Percentiles rank a stretch among this genome's conserved stretches.
phyloP scores from a whole-genome alignment of 345 rosid genomes.

The Lumnitzera littorea region DNA sequence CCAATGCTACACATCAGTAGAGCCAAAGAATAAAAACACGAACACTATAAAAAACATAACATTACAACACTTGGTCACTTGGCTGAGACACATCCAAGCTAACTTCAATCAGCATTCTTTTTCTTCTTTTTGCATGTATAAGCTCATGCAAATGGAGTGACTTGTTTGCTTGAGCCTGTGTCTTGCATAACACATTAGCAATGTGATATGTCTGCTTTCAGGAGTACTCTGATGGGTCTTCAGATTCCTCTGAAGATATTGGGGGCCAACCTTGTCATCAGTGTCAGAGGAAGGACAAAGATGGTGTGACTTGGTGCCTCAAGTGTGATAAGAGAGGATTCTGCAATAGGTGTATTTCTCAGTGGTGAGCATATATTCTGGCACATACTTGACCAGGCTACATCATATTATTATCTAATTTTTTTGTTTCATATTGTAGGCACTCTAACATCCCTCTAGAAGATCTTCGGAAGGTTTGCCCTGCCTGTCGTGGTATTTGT shows the following conservation, averaged over 20 bases:
- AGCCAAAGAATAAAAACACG: no score
- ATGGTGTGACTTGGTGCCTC: conserved; percentile 62
- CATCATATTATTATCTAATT: conserved; percentile 5
- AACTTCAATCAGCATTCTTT: no score
- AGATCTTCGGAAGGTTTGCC: conserved; percentile 83
- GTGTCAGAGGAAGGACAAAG: conserved; percentile 58
- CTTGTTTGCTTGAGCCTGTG: no score
- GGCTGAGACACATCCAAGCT: no score
- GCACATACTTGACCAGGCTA: conserved; percentile 3
- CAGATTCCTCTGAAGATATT: conserved; percentile 61
- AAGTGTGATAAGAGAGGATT: conserved; percentile 84
- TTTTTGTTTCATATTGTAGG: conserved; percentile 31
- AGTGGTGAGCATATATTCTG: conserved; percentile 46
- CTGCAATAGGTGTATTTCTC: conserved; percentile 65
- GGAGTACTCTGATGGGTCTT: conserved; percentile 68
- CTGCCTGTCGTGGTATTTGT: conserved; percentile 93
- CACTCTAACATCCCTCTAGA: conserved; percentile 55
- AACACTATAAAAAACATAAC: no score
- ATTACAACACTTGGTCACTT: no score
- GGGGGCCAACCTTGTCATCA: conserved; percentile 82
- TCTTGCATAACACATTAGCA: neutral
- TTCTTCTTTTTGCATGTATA: no score
- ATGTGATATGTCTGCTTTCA: conserved; percentile 23
- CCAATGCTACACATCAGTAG: no score
- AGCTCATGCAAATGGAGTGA: no score